These are phyloP conservation scores for Effrenium voratum DNA, from an alignment of 73 alveolate species.

Conservation along the genomic window DNA sequence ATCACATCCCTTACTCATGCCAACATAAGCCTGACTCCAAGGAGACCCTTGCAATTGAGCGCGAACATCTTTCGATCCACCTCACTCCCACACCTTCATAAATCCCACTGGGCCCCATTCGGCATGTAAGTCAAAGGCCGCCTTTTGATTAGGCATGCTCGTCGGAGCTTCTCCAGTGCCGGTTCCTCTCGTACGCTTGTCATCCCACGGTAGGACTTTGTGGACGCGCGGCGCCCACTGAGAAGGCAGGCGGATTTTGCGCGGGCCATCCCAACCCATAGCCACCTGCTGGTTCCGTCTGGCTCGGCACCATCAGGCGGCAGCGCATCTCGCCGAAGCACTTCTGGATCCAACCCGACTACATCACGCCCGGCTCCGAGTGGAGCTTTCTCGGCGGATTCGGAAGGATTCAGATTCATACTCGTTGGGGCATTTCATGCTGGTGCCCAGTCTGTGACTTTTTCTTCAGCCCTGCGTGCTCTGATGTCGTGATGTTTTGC, in stretches of 20 bases:
- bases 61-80: no score
- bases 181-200: background rate
- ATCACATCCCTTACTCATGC: no score
- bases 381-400: no score
- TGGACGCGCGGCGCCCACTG: constrained; percentile 40
- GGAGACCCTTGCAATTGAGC: no score
- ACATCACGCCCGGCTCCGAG: constrained; percentile 32
- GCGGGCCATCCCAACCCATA: background rate
- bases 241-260: background rate
- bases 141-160: background rate
- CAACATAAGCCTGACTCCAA: no score
- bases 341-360: constrained; percentile 75
- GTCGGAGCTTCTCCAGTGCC: background rate
- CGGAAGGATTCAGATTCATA: no score
- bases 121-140: background rate
- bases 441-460: no score
- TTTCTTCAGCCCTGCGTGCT: no score
- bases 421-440: no score
- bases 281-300: background rate
- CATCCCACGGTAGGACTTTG: background rate
- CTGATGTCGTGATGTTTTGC: no score
- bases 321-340: constrained; percentile 61
- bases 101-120: background rate
- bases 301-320: background rate
- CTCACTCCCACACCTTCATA: no score